Evolutionary conservation across 345 rosid genomes (phyloP), one percentile per base, ranked within the genome.

Genomic region (Salix suchowensis): DNA sequence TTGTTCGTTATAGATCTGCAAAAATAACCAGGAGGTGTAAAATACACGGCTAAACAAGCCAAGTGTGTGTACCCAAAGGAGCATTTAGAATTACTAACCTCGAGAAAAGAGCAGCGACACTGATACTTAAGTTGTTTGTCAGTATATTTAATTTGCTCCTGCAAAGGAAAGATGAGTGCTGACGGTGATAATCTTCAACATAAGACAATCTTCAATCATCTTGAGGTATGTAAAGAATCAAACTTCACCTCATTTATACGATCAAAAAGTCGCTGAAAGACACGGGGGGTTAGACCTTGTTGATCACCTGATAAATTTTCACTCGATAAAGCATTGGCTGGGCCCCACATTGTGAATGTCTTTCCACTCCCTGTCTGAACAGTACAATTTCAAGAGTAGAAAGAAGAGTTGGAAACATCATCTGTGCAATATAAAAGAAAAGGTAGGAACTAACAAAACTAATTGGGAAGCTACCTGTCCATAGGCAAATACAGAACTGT

Each of bases 301-400:
- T 91, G 89, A 73, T 88, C 97, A 81, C 89, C 79, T 5, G 84
- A 88, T 70, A 86, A 79, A 66, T 85, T 84, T 66, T 87, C 92
- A 81, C 90, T 94, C 78, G 79, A 82, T 80, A 94, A 83, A 52
- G 92, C 94, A 32, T 94, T 91, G 77, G 95, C 86, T 72, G 99
- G 97, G 70, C 98, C 99, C 99, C 98, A 96, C 87, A 96, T 94
- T 6, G 98, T 96, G 81, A 91, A 96, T 13, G 98, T 96, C 84
- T 96, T 96, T 68, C 99, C 98, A 66, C 99, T 96, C 67, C 99
- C 98, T 7, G 97, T 96, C 98, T 94, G 76, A 77, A 68, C 65
- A 82, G 78, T 77, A 60, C 68, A 77, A 74, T 73, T 73, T 75
- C 58, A 67, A 58, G 48, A 42, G 42, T 26, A 77, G 50, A 7